Base-by-base conservation (phyloP, 1,139 yeast species). In the Groenewaldozyma sp. region DNA sequence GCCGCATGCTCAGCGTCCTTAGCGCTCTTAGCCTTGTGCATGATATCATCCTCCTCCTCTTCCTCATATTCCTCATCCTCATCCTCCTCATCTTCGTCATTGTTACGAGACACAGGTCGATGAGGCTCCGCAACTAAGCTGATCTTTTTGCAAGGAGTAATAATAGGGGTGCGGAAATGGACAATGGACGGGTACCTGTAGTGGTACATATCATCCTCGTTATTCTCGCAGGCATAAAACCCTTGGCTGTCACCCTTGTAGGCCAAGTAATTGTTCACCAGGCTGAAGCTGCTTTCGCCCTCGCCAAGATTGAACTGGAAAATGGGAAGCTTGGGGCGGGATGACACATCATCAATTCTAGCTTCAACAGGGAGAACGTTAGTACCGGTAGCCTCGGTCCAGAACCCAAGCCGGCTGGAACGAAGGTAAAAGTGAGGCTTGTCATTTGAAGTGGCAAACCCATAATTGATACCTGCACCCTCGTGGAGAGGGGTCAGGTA, bases 201-300 rank as follows among this genome's bases (percentile, higher is more conserved):
- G 31, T 43, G 31, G 35, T 44, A 40, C n/a, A n/a, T n/a, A 4
- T 44, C 42, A 32, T 44, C 45, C 16, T 35, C 37, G 24, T 37
- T 37, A 17, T 40, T 27, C 11, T 32, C 11, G 24, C 47, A 44
- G 2, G 44, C 39, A 24, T 22, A 37, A 40, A 40, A 44, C 16
- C 31, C 22, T n/a, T 13, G 10, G 9, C n/a, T 7, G 22, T 29
- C 33, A 9, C 33, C 33, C 7, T 18, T 14, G 22, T 29, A 29
- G 17, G 22, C 17, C 33, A 29, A 14, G 10, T 13, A n/a, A 7
- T n/a, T 11, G 33, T 29, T 21, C 9, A 9, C 19, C 11, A 29
- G 10, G 18, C 18, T 21, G 17, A 29, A 29, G 11, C 21, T 21
- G 13, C n/a, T n/a, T 18, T 29, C 33, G 13, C 34, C 31, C 18